Conservation (phyloP, 805 yeast species). For the Spathaspora passalidarum region DNA sequence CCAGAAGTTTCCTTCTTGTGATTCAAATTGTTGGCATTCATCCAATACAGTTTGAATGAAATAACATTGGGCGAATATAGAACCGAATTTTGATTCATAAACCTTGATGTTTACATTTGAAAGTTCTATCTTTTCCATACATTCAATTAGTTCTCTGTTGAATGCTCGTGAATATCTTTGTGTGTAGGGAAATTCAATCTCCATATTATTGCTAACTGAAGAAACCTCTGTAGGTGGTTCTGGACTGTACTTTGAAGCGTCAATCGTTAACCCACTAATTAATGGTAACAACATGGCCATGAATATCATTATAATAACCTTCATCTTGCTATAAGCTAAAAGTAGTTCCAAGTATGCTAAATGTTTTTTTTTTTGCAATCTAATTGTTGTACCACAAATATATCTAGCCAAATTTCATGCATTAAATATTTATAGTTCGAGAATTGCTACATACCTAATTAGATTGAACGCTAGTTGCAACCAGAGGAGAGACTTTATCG, state of each 20-base stretch:
- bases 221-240: background rate
- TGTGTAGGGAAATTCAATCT: background rate
- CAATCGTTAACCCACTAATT: background rate
- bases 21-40: background rate
- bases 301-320: background rate
- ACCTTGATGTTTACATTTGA: background rate
- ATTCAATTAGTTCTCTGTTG: conserved; percentile 6
- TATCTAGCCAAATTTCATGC: background rate
- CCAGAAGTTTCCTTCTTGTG: background rate
- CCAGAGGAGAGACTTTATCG: conserved; percentile 2
- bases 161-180: conserved; percentile 2
- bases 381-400: background rate
- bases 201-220: background rate
- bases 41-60: background rate
- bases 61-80: background rate
- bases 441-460: background rate
- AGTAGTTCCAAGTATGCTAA: background rate
- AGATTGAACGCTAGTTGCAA: background rate
- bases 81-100: background rate
- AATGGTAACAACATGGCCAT: background rate
- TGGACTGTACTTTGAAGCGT: background rate
- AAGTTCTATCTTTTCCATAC: conserved; percentile 6
- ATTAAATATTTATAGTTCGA: background rate
- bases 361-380: background rate
- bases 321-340: background rate